Percentiles rank a stretch among this genome's conserved stretches.
phyloP scores from a whole-genome alignment of 2,329 filamentous ascomycete species.

The Didymella keratinophila region DNA sequence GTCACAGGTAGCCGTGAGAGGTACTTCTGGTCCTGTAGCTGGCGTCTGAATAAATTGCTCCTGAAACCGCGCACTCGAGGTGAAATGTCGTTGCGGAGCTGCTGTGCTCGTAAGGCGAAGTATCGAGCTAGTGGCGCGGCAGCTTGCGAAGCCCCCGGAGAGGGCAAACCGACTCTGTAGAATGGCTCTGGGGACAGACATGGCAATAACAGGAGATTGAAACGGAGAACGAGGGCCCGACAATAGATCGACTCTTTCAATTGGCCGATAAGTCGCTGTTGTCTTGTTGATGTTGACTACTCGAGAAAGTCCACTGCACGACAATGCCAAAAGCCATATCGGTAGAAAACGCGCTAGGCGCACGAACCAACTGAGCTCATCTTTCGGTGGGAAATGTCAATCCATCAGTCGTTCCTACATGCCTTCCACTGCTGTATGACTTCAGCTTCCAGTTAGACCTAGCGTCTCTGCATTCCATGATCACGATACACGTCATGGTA shows the following conservation, averaged over 20 bases:
- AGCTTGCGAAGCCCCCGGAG: slow-evolving; percentile 21
- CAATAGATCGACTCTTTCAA: not conserved
- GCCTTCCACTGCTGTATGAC: not conserved
- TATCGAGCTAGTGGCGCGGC: slow-evolving; percentile 23
- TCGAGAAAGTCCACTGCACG: not conserved
- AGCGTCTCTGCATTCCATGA: not conserved
- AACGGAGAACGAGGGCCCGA: not conserved
- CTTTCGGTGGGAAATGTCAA: not conserved
- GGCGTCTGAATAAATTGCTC: slow-evolving; percentile 19
- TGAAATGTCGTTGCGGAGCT: slow-evolving; percentile 22
- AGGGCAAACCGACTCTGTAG: slow-evolving; percentile 21
- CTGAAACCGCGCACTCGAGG: slow-evolving; percentile 16
- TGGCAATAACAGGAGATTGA: not conserved
- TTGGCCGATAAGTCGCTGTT: not conserved
- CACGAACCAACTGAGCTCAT: not conserved
- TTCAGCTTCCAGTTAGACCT: not conserved
- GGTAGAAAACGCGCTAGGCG: slow-evolving; percentile 6
- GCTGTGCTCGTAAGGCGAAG: slow-evolving; percentile 21
- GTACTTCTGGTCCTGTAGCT: slow-evolving; percentile 16
- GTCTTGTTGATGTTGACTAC: not conserved
- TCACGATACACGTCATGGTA: no score
- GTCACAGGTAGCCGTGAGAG: slow-evolving; percentile 10
- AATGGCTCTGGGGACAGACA: slow-evolving; percentile 28
- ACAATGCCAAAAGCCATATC: slow-evolving; percentile 7
- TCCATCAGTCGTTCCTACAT: not conserved